Base-by-base conservation (phyloP, 169 alveolate species). In the Plasmodium vivax region DNA sequence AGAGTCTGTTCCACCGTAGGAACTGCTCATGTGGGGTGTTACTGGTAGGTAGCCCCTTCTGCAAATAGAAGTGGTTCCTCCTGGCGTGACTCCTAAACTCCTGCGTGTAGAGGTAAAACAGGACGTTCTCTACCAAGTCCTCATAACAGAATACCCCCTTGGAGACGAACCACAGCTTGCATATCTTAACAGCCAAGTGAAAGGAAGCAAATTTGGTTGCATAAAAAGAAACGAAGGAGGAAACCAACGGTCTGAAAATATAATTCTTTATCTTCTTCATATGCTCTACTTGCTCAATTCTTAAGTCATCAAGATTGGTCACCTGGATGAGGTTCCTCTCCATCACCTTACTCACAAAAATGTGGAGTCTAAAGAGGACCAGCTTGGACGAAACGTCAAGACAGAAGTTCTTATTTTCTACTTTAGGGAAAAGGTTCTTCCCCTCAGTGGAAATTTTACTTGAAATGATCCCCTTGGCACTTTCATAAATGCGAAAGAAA, bases 281-380 rank as follows among this genome's bases (percentile, higher is more conserved):
- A 85, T 74, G 2, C 16, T 85, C 72, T n/a, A 74, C 93, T 3
- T 32, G 6, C 41, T 74, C 80, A 47, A 85, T 74, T 16, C 79
- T 85, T 0, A 75, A 1, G 74, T 85, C 77, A 41, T 85, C 85
- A 10, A 85, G 23, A 27, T 85, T 77, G 0, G 93, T 85, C 30
- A 85, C 79, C 56, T 85, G 93, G 19, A 85, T 47, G 10, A 85
- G 51, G 51, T 85, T 47, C 79, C 79, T 85, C 79, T 85, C 51
- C 6, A 85, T 14, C 1, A 85, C 43, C 51, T 73, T 85, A 32
- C 85, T 32, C 2, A 54, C 19, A 85, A 85, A 85, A 16, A 85
- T 74, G 23, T 85, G 79, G 7, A 85, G 54, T 47, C 93, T 54
- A 8, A 85, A 85, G 0, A 85, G 16, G 16, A 54, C 38, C 4